Evolutionary conservation across 2,329 filamentous ascomycete genomes (phyloP), one percentile per base, ranked within the genome.

Genomic region (Pseudopithomyces maydicus): DNA sequence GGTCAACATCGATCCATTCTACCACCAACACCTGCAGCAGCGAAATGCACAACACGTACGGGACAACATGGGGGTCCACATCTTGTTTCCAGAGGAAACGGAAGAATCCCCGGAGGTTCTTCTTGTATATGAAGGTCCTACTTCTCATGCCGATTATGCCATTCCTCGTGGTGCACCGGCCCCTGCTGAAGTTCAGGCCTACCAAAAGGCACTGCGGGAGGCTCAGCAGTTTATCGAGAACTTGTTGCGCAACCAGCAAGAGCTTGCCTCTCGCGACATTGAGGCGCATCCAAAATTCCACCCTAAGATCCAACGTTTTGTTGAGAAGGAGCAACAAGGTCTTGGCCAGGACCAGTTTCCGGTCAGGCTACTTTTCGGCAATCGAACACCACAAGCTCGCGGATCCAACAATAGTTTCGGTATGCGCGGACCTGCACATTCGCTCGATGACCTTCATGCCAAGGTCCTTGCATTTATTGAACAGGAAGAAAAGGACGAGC

Each of bases 401-500:
- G 84, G 84, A 1, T 83, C 81, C 2, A 74, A 76, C 46, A 80
- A 77, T 54, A 76, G 82, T 57, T 83, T 94, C 57, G 89, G 86
- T 43, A 84, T 97, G 58, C 89, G 91, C 58, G 94, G 94, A 20
- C 93, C 92, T 20, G 80, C 84, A 45, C 85, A 86, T 17, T 84
- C 85, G 20, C 91, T 97, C 3, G 85, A 90, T 50, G 85, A 86
- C 2, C 83, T 98, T 38, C 83, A 85, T 29, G 78, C 83, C 35
- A 95, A 93, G 80, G 86, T 96, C 52, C 78, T 85, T 56, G 85
- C 85, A 6, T 98, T 97, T 71, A 82, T 98, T 20, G 88, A 90
- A 71, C 90, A 96, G 73, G 92, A 96, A 77, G 90, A 93, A 79
- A 85, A 91, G 74, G 93, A 98, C 59, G 94, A 98, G 77, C 90